A percentile compares a stretch with the other conserved stretches of the same genome.
These are phyloP conservation scores for Apocynum venetum DNA, from an alignment of 257 asterid genomes.

Conservation along the genomic window DNA sequence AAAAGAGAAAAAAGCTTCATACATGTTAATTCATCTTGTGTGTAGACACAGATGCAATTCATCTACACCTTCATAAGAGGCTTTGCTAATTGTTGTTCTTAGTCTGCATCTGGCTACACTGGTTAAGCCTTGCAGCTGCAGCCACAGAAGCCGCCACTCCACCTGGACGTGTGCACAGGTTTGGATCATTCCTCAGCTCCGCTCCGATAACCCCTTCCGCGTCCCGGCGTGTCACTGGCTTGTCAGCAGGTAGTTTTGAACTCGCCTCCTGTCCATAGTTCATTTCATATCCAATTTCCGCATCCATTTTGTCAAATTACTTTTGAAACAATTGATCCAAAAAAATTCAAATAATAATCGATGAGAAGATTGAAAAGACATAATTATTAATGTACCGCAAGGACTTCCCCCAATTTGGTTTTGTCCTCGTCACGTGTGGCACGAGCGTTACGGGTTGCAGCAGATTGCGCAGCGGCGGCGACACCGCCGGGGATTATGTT, in stretches of 20 bases:
- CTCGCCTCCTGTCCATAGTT: slow-evolving; percentile 67
- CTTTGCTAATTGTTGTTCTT: slow-evolving; percentile 5
- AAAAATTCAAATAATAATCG: too few species aligned
- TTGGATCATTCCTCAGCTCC: slow-evolving; percentile 88
- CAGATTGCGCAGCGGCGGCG: slow-evolving; percentile 97
- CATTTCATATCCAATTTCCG: background rate
- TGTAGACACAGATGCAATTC: background rate
- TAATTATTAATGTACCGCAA: slow-evolving; percentile 35
- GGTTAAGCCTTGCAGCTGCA: slow-evolving; percentile 95
- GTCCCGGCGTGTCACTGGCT: slow-evolving; percentile 81
- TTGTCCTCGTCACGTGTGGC: slow-evolving; percentile 75
- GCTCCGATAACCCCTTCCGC: slow-evolving; percentile 99
- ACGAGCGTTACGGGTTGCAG: slow-evolving; percentile 93
- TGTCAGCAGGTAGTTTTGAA: slow-evolving; percentile 74
- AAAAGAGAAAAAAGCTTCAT: too few species aligned
- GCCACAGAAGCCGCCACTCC: slow-evolving; percentile 94
- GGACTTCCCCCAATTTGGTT: slow-evolving; percentile 73
- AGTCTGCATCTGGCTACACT: slow-evolving; percentile 18
- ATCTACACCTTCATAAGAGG: background rate
- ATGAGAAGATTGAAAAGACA: too few species aligned
- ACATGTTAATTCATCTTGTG: background rate
- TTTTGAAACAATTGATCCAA: background rate
- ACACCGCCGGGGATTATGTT: slow-evolving; percentile 93
- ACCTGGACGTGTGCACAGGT: slow-evolving; percentile 89
- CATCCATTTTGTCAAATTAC: too few species aligned